These are phyloP conservation scores for Alnus rubra DNA, from an alignment of 306 rosid genomes.

Conservation along the genomic window DNA sequence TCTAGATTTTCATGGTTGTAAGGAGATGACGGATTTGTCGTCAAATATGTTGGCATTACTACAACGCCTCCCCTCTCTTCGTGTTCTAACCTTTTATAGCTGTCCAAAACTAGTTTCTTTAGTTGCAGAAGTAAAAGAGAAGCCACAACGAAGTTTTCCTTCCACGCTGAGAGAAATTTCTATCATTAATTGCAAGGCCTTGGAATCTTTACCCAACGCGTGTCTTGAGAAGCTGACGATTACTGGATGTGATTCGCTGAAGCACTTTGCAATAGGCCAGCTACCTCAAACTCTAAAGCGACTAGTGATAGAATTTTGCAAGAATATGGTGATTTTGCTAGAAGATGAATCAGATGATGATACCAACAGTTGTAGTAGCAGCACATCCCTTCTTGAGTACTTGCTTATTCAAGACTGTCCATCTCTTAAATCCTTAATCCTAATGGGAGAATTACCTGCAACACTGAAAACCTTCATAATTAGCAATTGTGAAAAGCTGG, in stretches of 20 bases:
- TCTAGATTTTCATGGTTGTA: not conserved
- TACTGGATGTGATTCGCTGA: conserved; percentile 5
- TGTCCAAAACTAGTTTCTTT: not conserved
- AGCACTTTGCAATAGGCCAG: conserved; percentile 10
- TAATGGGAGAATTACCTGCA: not conserved
- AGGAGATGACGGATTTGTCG: not conserved
- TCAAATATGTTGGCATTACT: not conserved
- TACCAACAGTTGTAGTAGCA: not conserved
- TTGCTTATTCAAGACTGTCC: not conserved
- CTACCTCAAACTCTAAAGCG: conserved; percentile 11
- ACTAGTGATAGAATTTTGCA: not conserved
- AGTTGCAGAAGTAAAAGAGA: too few species aligned
- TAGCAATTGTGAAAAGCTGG: not conserved
- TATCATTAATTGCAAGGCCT: not conserved
- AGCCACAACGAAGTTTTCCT: not conserved
- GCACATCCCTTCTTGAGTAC: not conserved
- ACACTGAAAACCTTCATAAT: not conserved
- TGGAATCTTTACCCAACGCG: conserved; percentile 7
- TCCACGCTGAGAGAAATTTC: not conserved
- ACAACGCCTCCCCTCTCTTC: not conserved
- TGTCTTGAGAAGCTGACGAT: conserved; percentile 2
- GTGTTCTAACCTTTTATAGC: not conserved
- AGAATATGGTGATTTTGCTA: not conserved
- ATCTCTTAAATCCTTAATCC: not conserved
- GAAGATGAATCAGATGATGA: too few species aligned